These are phyloP conservation scores for Daldinia eschscholtzii DNA, from an alignment of 2,329 filamentous ascomycete species.

Conservation along the genomic window DNA sequence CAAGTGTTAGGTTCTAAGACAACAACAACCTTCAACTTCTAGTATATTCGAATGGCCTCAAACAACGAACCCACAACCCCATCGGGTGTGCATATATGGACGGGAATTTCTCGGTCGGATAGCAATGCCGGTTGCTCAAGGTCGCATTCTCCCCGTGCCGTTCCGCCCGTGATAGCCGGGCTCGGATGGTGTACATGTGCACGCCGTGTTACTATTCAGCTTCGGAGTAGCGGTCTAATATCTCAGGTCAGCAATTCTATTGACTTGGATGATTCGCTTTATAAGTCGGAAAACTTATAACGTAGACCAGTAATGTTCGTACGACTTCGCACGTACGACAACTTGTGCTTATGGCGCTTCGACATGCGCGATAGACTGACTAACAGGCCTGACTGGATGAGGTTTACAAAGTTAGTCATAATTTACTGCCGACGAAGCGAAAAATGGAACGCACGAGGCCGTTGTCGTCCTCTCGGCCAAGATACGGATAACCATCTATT, in stretches of 20 bases:
- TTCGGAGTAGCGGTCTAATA: not conserved
- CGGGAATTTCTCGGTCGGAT: not conserved
- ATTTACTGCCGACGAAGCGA: not conserved
- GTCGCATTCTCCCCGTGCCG: not conserved
- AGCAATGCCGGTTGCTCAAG: not conserved
- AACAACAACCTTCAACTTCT: not conserved
- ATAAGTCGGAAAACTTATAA: not conserved
- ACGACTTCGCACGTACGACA: constrained; percentile 1
- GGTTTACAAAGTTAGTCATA: not conserved
- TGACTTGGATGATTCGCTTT: not conserved
- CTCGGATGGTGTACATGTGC: constrained; percentile 1
- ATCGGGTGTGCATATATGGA: not conserved
- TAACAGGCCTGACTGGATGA: not conserved
- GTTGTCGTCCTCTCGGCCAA: not conserved
- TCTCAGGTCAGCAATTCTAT: constrained; percentile 2
- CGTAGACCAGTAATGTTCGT: not conserved
- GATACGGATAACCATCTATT: not conserved
- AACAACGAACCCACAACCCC: not conserved
- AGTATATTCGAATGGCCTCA: not conserved
- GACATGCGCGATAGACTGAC: not conserved
- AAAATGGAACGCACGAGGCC: not conserved
- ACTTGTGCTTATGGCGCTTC: not conserved
- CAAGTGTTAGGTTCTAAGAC: not conserved
- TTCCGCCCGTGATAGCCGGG: not conserved
- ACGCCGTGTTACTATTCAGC: not conserved